Conservation (phyloP, 2,329 filamentous ascomycete genomes). For the Sclerotinia glacialis region DNA sequence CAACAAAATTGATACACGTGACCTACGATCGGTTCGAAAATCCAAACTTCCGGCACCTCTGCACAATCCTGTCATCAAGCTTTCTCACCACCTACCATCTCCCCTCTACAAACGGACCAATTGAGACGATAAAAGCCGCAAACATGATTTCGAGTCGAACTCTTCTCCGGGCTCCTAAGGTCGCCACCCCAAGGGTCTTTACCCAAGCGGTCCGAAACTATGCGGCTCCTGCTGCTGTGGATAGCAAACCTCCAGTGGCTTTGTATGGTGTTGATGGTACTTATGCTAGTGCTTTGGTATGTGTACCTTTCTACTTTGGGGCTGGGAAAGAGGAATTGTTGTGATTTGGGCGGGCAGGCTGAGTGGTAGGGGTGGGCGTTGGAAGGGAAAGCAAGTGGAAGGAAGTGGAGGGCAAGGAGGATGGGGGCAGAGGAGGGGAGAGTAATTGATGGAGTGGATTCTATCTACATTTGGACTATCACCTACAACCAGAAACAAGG, state of each 20-base stretch:
- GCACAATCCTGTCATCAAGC: slow-evolving; percentile 19
- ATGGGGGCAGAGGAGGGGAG: background rate
- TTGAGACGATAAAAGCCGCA: slow-evolving; percentile 30
- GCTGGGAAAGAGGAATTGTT: too few species aligned
- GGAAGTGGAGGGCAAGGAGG: background rate
- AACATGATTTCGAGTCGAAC: slow-evolving; percentile 40
- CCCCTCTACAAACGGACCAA: slow-evolving; percentile 32
- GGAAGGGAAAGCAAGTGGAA: background rate
- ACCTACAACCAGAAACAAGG: slow-evolving; percentile 20
- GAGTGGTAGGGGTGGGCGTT: too few species aligned
- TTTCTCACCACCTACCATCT: slow-evolving; percentile 24
- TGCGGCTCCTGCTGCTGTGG: slow-evolving; percentile 60
- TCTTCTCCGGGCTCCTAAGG: slow-evolving; percentile 37
- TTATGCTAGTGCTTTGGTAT: slow-evolving; percentile 97
- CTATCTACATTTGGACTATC: background rate
- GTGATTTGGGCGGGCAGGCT: too few species aligned
- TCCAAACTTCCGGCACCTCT: slow-evolving; percentile 22
- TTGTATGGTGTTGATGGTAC: slow-evolving; percentile 97
- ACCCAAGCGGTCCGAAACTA: slow-evolving; percentile 69
- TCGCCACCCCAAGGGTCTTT: slow-evolving; percentile 34
- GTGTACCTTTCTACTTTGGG: slow-evolving; percentile 40
- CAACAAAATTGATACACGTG: background rate
- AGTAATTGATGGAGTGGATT: slow-evolving; percentile 12
- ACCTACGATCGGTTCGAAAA: slow-evolving; percentile 17
- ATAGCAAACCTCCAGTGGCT: slow-evolving; percentile 79